Percentiles rank a stretch among this genome's conserved stretches.
Evolutionary conservation across 1,139 yeast species (phyloP).

Genomic region (Casaregolazyma lundiana): DNA sequence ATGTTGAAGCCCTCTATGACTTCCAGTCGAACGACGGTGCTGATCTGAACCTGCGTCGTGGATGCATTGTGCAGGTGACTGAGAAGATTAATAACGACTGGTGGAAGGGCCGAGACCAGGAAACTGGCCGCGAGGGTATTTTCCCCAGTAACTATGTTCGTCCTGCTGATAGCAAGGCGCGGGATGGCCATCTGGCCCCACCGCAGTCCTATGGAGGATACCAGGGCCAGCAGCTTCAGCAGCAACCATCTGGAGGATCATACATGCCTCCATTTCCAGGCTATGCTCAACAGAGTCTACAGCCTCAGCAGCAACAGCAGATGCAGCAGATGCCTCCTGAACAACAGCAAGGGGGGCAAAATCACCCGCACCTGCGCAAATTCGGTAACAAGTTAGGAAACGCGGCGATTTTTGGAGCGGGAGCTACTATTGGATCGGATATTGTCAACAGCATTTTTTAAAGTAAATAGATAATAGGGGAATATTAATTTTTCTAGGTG

Average conservation of each 20-base stretch:
- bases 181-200: constrained; percentile 8
- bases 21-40: constrained; percentile 65
- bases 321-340: constrained; percentile 13
- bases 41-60: constrained; percentile 61
- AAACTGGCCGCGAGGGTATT: constrained; percentile 68
- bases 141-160: constrained; percentile 76
- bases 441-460: constrained; percentile 79
- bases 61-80: constrained; percentile 62
- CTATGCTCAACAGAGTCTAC: constrained; percentile 21
- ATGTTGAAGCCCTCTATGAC: constrained; percentile 61
- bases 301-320: constrained; percentile 9
- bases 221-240: constrained; percentile 22
- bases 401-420: constrained; percentile 95
- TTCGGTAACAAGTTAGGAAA: constrained; percentile 84
- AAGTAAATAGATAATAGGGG: too few species aligned
- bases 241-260: constrained; percentile 30
- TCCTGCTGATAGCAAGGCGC: constrained; percentile 5
- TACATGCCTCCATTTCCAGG: constrained; percentile 14
- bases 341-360: constrained; percentile 27
- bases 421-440: constrained; percentile 91
- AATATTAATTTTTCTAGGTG: too few species aligned
- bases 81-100: constrained; percentile 82
- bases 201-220: constrained; percentile 9
- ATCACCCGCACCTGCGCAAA: constrained; percentile 47
- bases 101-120: constrained; percentile 71